Conservation (phyloP, 306 rosid species). For the Morella rubra region DNA sequence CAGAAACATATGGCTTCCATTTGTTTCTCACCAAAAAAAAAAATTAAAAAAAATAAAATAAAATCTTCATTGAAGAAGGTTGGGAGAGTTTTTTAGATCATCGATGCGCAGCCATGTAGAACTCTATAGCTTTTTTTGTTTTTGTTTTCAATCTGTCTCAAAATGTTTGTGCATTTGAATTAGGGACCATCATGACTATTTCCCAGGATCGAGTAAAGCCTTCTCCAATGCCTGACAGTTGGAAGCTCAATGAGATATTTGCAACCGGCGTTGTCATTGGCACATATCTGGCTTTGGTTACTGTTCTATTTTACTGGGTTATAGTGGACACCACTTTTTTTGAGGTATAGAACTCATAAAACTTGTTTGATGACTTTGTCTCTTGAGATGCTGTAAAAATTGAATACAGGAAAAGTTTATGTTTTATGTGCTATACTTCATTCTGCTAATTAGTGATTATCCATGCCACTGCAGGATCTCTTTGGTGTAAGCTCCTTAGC, state of each 20-base stretch:
- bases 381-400: neutral
- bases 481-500: conserved; percentile 59
- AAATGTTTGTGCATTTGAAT: conserved; percentile 12
- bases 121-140: neutral
- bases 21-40: too few species aligned
- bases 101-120: neutral
- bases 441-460: conserved; percentile 18
- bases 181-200: conserved; percentile 90
- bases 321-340: conserved; percentile 65
- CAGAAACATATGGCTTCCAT: neutral
- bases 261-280: conserved; percentile 84
- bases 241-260: conserved; percentile 86
- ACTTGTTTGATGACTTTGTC: conserved; percentile 2
- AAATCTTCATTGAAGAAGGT: too few species aligned
- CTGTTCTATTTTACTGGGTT: conserved; percentile 70
- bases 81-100: neutral
- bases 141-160: neutral
- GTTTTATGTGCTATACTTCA: conserved; percentile 9
- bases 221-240: conserved; percentile 83
- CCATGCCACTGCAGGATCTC: conserved; percentile 48
- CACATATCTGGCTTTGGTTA: conserved; percentile 77
- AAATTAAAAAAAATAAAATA: too few species aligned
- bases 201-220: conserved; percentile 83
- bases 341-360: conserved; percentile 48
- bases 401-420: neutral